These are phyloP conservation scores for Claviceps africana DNA, from an alignment of 2,329 filamentous ascomycete genomes.

Conservation along the genomic window DNA sequence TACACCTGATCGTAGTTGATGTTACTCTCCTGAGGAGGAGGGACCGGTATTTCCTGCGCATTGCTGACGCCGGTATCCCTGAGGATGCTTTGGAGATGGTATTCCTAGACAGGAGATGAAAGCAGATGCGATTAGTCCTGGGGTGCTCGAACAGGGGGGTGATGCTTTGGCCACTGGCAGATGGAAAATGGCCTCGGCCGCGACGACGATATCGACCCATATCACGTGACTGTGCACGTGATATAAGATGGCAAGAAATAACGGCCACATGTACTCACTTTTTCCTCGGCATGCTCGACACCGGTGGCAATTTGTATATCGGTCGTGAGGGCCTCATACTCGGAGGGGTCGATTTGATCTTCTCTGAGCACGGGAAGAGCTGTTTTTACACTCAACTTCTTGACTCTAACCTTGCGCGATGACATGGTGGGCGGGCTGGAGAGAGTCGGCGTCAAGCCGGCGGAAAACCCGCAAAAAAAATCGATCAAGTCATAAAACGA, in stretches of 20 bases:
- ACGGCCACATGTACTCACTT: slow-evolving; percentile 50
- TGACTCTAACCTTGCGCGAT: slow-evolving; percentile 60
- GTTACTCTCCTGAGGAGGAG: slow-evolving; percentile 47
- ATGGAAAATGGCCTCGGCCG: too few relatives aligned
- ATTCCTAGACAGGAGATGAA: slow-evolving; percentile 51
- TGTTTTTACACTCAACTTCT: slow-evolving; percentile 87
- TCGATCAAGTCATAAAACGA: slow-evolving; percentile 47
- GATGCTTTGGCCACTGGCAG: too few relatives aligned
- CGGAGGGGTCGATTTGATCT: slow-evolving; percentile 71
- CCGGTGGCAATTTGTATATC: slow-evolving; percentile 84
- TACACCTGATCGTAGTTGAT: slow-evolving; percentile 86
- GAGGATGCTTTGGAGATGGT: slow-evolving; percentile 77
- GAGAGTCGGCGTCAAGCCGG: slow-evolving; percentile 27
- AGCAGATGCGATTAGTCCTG: not conserved
- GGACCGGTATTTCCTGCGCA: slow-evolving; percentile 51
- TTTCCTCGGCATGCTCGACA: slow-evolving; percentile 94
- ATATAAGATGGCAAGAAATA: slow-evolving; percentile 22
- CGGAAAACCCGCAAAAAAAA: slow-evolving; percentile 50
- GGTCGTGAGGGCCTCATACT: slow-evolving; percentile 76
- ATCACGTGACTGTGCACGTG: slow-evolving; percentile 38
- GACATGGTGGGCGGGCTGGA: slow-evolving; percentile 37
- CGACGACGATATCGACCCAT: not conserved
- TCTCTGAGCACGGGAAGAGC: slow-evolving; percentile 77
- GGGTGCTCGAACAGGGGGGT: not conserved
- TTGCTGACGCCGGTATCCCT: slow-evolving; percentile 40